phyloP scores from a whole-genome alignment of 208 protist genomes.

The Trypanosoma conorhini region DNA sequence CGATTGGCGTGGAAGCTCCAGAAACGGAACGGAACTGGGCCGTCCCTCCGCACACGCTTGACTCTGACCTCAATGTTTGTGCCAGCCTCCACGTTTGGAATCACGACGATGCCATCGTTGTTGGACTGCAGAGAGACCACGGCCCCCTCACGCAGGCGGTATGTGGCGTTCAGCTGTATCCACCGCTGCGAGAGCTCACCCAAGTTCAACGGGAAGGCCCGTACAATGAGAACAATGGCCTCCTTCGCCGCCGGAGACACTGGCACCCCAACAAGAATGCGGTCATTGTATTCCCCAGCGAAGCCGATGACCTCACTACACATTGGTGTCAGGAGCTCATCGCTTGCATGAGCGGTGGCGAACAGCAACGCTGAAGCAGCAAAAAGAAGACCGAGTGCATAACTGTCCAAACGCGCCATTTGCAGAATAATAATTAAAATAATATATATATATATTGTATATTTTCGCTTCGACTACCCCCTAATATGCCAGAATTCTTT shows the following conservation, averaged over 20 bases:
- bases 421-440: neutral
- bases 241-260: conserved; percentile 33
- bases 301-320: conserved; percentile 74
- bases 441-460: too few species aligned
- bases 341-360: neutral
- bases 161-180: conserved; percentile 69
- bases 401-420: neutral
- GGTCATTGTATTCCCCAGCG: conserved; percentile 66
- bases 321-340: conserved; percentile 30
- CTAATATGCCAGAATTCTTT: too few species aligned
- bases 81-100: conserved; percentile 44
- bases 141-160: conserved; percentile 33
- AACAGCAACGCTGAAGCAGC: neutral
- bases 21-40: conserved; percentile 76
- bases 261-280: conserved; percentile 47
- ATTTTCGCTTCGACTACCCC: too few species aligned
- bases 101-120: conserved; percentile 58
- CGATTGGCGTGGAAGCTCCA: conserved; percentile 74
- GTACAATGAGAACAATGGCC: conserved; percentile 62
- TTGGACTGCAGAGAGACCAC: conserved; percentile 36
- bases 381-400: neutral
- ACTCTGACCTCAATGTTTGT: conserved; percentile 69
- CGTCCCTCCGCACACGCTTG: conserved; percentile 41
- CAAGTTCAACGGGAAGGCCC: conserved; percentile 41
- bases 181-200: conserved; percentile 36